Conservation (phyloP, 2,329 filamentous ascomycete species). For the Xenosphaeropsis pyriputrescens region DNA sequence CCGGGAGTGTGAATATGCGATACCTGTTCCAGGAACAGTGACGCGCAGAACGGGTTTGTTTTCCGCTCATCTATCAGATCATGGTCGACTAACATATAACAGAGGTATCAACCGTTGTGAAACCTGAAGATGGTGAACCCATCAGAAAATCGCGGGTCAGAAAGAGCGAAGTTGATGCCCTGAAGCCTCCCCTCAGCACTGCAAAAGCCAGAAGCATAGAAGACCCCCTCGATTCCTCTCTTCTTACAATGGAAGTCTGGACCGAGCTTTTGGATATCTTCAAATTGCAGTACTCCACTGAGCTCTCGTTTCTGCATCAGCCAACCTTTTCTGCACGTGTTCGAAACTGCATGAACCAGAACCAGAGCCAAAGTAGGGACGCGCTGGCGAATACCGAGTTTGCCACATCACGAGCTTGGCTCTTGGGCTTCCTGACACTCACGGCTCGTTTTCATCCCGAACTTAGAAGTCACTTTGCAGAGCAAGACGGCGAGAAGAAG, state of each 20-base stretch:
- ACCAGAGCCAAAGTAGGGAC: too few relatives aligned
- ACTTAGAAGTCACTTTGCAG: slow-evolving; percentile 33
- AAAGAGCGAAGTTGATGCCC: slow-evolving; percentile 11
- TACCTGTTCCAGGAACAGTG: slow-evolving; percentile 23
- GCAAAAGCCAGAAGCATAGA: slow-evolving; percentile 21
- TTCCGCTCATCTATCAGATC: slow-evolving; percentile 1
- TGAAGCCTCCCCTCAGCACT: too few relatives aligned
- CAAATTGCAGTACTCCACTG: slow-evolving; percentile 55
- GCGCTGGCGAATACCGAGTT: too few relatives aligned
- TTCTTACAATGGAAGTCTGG: slow-evolving; percentile 53
- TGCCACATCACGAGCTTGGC: slow-evolving; percentile 3
- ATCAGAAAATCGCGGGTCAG: slow-evolving; percentile 20
- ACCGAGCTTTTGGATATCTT: slow-evolving; percentile 55
- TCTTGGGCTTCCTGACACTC: slow-evolving; percentile 53
- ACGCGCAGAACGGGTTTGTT: slow-evolving; percentile 10
- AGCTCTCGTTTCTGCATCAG: slow-evolving; percentile 57
- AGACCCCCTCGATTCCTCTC: slow-evolving; percentile 44
- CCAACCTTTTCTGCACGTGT: slow-evolving; percentile 43
- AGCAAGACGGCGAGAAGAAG: slow-evolving; percentile 1
- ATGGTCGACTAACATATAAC: slow-evolving; percentile 14
- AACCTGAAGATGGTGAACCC: slow-evolving; percentile 20
- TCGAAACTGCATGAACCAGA: slow-evolving; percentile 6
- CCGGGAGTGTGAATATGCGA: slow-evolving; percentile 59
- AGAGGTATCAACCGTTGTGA: slow-evolving; percentile 12
- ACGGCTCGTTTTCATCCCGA: slow-evolving; percentile 54